Evolutionary conservation across 805 yeast genomes (phyloP).

Genomic region (Kodamaea kakaduensis): DNA sequence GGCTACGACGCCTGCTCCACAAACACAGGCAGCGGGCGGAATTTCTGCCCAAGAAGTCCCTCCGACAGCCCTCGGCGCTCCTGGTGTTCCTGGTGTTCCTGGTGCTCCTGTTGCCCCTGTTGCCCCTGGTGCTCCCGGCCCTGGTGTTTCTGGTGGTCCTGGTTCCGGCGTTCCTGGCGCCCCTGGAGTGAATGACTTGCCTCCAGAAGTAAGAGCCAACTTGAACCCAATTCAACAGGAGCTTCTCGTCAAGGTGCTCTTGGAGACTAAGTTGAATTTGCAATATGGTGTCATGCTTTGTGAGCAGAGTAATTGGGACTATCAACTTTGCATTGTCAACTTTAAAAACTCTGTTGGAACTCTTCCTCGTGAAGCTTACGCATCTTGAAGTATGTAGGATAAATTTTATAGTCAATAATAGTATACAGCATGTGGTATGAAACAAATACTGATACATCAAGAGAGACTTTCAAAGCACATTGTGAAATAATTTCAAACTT

Average conservation of each 20-base stretch:
- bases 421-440: too few species aligned
- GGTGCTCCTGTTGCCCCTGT: constrained; percentile 15
- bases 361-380: constrained; percentile 40
- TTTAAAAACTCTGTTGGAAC: constrained; percentile 64
- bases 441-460: too few species aligned
- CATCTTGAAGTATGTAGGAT: constrained; percentile 3
- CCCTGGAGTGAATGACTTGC: constrained; percentile 40
- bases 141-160: constrained; percentile 11
- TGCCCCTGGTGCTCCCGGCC: constrained; percentile 12
- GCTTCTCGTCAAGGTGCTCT: constrained; percentile 57
- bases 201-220: constrained; percentile 51
- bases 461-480: too few species aligned
- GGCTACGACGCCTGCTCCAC: constrained; percentile 6
- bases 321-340: constrained; percentile 60
- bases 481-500: background rate
- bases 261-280: constrained; percentile 71
- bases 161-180: constrained; percentile 11
- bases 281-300: constrained; percentile 79
- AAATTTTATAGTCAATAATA: too few species aligned
- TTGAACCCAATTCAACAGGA: constrained; percentile 57
- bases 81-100: constrained; percentile 11
- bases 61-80: constrained; percentile 14
- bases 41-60: constrained; percentile 11
- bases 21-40: background rate
- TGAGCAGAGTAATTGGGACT: constrained; percentile 85